These are phyloP conservation scores for Calonectria honghensis DNA, from an alignment of 2,329 filamentous ascomycete species.

Conservation along the genomic window DNA sequence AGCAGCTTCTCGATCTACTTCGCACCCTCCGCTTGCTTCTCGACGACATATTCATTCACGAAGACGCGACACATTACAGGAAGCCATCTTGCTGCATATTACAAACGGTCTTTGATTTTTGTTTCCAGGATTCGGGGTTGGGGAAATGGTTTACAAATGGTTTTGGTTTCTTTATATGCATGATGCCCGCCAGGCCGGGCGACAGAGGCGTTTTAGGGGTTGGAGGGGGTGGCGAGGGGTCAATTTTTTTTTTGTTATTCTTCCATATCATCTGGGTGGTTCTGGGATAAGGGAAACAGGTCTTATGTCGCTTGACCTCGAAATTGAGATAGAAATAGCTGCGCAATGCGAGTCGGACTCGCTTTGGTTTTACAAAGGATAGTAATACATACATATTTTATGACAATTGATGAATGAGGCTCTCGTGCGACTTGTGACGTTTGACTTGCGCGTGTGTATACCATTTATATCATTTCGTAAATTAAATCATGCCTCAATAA, in stretches of 20 bases:
- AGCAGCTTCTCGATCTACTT: neutral
- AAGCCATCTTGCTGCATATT: slow-evolving; percentile 28
- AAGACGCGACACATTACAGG: slow-evolving; percentile 27
- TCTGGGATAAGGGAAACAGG: slow-evolving; percentile 30
- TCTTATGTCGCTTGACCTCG: slow-evolving; percentile 15
- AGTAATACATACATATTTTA: slow-evolving; percentile 41
- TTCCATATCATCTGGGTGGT: slow-evolving; percentile 15
- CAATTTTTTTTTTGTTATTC: slow-evolving; percentile 35
- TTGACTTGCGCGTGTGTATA: slow-evolving; percentile 13
- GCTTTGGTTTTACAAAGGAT: slow-evolving; percentile 34
- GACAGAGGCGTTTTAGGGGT: slow-evolving; percentile 48
- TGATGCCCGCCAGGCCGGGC: slow-evolving; percentile 43
- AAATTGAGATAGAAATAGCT: slow-evolving; percentile 21
- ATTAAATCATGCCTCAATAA: slow-evolving; percentile 41
- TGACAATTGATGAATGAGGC: slow-evolving; percentile 41
- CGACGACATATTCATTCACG: slow-evolving; percentile 4
- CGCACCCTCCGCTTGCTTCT: slow-evolving; percentile 29
- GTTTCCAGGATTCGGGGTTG: slow-evolving; percentile 45
- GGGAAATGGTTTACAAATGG: slow-evolving; percentile 3
- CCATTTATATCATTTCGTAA: slow-evolving; percentile 40
- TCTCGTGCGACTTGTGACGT: slow-evolving; percentile 44
- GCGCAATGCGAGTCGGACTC: slow-evolving; percentile 27
- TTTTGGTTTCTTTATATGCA: slow-evolving; percentile 32
- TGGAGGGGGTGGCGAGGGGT: slow-evolving; percentile 17
- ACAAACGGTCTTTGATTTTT: slow-evolving; percentile 20